Evolutionary conservation across 208 protist species (phyloP), one percentile per base, ranked within the genome.

Genomic region (Trypanosoma mega): DNA sequence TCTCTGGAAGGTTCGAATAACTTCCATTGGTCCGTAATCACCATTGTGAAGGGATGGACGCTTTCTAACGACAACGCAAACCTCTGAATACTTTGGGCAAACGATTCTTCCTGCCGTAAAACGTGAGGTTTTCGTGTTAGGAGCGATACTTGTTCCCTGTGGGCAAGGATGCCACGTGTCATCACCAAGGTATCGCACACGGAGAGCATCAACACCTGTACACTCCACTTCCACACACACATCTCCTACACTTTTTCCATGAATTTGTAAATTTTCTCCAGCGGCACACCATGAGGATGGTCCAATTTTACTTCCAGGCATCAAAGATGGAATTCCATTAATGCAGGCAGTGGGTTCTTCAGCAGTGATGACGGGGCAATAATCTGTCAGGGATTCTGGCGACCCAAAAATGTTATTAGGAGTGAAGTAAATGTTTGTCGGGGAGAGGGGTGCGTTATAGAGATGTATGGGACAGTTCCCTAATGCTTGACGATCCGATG

Each of bases 371-470:
- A 58, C 49, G 12, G 76, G 82, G 57, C 78, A 84, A 61, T 71
- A 78, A 49, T 84, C 81, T 71, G 74, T 75, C 24, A 75, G 47
- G 0, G 2, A 11, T 43, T 68, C 9, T 3, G 31, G 9, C 14
- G 14, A 2, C 2, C 75, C 78, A 31, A 63, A 56, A 11, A 56
- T 12, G 1, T 7, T 67, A 1, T 50, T 23, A 33, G 76, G 23
- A 0, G 0, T 1, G 26, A 86, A 82, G 68, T 87, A 87, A 11
- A 68, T 69, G 64, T 76, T 86, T 30, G 67, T 29, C 8, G 11
- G 21, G 3, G 74, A 31, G 29, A 80, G 44, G 3, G 0, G 6
- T 6, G 1, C 12, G 1, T 27, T 6, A 29, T 66, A 46, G 1
- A 3, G 6, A 1, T 1, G 9, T 0, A 83, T 24, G 0, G n/a